phyloP scores from a whole-genome alignment of 2,329 filamentous ascomycete genomes.

The Ceratocystis cubensis region DNA sequence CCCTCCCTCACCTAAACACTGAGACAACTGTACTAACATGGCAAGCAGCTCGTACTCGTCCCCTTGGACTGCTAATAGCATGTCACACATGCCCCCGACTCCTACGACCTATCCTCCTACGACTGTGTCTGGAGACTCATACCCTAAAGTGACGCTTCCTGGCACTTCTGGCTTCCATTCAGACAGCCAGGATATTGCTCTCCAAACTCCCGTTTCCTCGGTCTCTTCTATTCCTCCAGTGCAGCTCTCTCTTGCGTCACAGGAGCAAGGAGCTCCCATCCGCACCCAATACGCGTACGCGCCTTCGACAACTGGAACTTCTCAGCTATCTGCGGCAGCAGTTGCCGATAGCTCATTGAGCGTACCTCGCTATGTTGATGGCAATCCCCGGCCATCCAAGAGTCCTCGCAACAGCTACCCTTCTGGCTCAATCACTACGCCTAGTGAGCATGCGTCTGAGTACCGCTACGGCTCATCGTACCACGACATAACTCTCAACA shows the following conservation, averaged over 20 bases:
- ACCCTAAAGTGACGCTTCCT: slow-evolving; percentile 41
- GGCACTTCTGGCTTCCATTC: slow-evolving; percentile 36
- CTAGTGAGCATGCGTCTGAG: slow-evolving; percentile 39
- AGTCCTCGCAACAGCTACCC: slow-evolving; percentile 45
- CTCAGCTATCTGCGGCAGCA: slow-evolving; percentile 36
- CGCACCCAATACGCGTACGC: slow-evolving; percentile 45
- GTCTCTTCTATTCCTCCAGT: slow-evolving; percentile 32
- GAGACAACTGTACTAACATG: slow-evolving; percentile 23
- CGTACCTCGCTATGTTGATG: slow-evolving; percentile 46
- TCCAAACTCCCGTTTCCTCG: slow-evolving; percentile 30
- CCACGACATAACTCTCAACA: slow-evolving; percentile 27
- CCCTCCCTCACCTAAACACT: slow-evolving; percentile 20
- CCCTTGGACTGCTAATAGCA: slow-evolving; percentile 38
- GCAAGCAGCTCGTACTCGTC: slow-evolving; percentile 41
- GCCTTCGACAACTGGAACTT: slow-evolving; percentile 38
- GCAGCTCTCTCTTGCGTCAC: slow-evolving; percentile 35
- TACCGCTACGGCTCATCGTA: slow-evolving; percentile 44
- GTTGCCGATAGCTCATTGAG: slow-evolving; percentile 36
- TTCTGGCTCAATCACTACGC: slow-evolving; percentile 37
- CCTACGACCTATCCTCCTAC: slow-evolving; percentile 39
- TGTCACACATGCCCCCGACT: slow-evolving; percentile 39
- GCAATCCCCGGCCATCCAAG: slow-evolving; percentile 42
- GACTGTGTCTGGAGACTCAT: slow-evolving; percentile 39
- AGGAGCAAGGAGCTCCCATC: slow-evolving; percentile 38
- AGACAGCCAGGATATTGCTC: slow-evolving; percentile 42